Conservation (phyloP, 1,284 basidiomycete species). For the Vanrija pseudolonga region DNA sequence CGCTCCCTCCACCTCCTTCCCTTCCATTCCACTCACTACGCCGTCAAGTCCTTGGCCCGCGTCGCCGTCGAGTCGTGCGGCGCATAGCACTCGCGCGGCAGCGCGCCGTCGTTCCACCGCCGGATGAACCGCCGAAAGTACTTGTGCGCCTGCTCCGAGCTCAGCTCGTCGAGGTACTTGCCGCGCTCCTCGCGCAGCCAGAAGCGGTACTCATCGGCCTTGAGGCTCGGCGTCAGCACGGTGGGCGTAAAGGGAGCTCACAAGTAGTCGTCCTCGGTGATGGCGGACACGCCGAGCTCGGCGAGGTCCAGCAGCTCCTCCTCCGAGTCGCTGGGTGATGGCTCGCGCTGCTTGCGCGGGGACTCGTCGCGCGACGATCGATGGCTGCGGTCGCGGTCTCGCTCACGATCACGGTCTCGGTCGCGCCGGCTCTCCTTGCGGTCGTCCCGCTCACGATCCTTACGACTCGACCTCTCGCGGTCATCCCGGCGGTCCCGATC, state of each 20-base stretch:
- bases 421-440: background rate
- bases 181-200: slow-evolving; percentile 39
- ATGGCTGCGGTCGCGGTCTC: background rate
- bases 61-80: slow-evolving; percentile 15
- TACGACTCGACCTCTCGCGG: no score
- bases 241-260: slow-evolving; percentile 15
- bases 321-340: slow-evolving; percentile 13
- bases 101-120: slow-evolving; percentile 47
- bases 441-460: background rate
- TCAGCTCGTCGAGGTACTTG: slow-evolving; percentile 46
- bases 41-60: slow-evolving; percentile 33
- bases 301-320: slow-evolving; percentile 36
- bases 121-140: slow-evolving; percentile 48
- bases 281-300: slow-evolving; percentile 36
- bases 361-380: background rate
- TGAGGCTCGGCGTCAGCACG: slow-evolving; percentile 21
- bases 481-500: background rate
- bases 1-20: background rate
- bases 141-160: slow-evolving; percentile 39
- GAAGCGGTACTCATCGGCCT: slow-evolving; percentile 33
- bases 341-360: slow-evolving; percentile 3
- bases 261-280: slow-evolving; percentile 47
- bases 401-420: background rate
- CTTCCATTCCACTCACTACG: slow-evolving; percentile 21
- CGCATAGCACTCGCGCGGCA: slow-evolving; percentile 33